phyloP scores from a whole-genome alignment of 441 rosid species.

The Syzygium syzygioides region DNA sequence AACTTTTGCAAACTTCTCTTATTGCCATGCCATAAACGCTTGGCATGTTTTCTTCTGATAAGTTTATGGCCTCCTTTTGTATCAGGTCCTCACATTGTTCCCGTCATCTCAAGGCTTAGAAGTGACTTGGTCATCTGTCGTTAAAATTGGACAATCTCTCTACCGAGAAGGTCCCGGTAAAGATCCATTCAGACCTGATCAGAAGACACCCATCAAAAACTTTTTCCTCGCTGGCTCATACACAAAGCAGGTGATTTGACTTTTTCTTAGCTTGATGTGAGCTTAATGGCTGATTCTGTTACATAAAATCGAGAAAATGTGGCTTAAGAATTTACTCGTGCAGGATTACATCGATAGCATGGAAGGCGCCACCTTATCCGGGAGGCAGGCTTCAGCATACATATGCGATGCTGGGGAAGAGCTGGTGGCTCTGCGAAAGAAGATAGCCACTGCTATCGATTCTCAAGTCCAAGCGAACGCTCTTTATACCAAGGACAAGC shows the following conservation, averaged over 20 bases:
- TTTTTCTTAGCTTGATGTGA: neutral
- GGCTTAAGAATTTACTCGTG: neutral
- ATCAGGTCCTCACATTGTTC: constrained; percentile 68
- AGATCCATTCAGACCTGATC: constrained; percentile 96
- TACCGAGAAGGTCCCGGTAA: constrained; percentile 93
- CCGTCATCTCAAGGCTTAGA: constrained; percentile 87
- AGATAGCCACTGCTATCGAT: constrained; percentile 30
- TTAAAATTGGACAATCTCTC: constrained; percentile 84
- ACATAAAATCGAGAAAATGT: neutral
- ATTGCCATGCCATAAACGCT: neutral
- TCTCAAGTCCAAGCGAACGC: constrained; percentile 18
- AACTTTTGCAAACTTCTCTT: neutral
- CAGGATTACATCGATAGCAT: constrained; percentile 98
- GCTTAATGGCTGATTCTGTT: neutral
- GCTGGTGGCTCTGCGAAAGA: constrained; percentile 56
- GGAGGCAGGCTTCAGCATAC: constrained; percentile 87
- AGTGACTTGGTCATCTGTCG: constrained; percentile 90
- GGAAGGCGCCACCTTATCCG: constrained; percentile 96
- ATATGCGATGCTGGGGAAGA: constrained; percentile 82
- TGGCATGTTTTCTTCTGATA: neutral
- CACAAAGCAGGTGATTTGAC: constrained; percentile 70
- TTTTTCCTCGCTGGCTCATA: constrained; percentile 96
- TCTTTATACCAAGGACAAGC: constrained; percentile 37
- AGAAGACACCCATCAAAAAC: constrained; percentile 83
- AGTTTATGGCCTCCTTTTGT: neutral